A percentile compares a stretch with the other conserved stretches of the same genome.
Evolutionary conservation across 805 yeast genomes (phyloP).

Genomic region (Schwanniomyces vanrijiae): DNA sequence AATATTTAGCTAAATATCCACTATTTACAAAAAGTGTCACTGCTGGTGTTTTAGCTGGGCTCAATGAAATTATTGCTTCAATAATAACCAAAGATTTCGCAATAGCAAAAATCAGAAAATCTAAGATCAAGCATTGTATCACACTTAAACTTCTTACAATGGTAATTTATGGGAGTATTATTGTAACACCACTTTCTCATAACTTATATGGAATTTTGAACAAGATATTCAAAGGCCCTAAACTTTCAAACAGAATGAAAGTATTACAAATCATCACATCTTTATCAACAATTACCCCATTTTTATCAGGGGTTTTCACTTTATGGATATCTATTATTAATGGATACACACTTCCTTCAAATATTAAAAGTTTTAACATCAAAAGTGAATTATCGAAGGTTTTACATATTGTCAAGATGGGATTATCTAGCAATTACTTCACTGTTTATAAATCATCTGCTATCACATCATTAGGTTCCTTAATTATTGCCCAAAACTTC

Average conservation of each 20-base stretch:
- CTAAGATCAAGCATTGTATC: constrained; percentile 38
- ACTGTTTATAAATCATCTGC: constrained; percentile 53
- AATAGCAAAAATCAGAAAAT: constrained; percentile 11
- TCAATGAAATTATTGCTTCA: constrained; percentile 61
- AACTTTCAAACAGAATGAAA: constrained; percentile 39
- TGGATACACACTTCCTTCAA: constrained; percentile 18
- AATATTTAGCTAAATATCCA: constrained; percentile 47
- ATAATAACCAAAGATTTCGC: constrained; percentile 46
- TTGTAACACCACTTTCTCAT: constrained; percentile 62
- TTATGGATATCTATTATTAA: constrained; percentile 55
- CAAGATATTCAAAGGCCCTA: constrained; percentile 39
- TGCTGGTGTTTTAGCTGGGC: constrained; percentile 51
- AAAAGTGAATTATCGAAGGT: constrained; percentile 16
- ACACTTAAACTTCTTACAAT: constrained; percentile 50
- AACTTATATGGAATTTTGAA: constrained; percentile 49
- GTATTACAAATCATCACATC: constrained; percentile 52
- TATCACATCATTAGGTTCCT: constrained; percentile 51
- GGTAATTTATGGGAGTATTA: constrained; percentile 53
- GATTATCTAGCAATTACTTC: constrained; percentile 44
- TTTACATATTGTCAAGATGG: constrained; percentile 19
- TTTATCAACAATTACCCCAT: constrained; percentile 56
- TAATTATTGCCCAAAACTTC: constrained; percentile 57
- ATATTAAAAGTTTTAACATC: constrained; percentile 2
- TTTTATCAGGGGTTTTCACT: constrained; percentile 48
- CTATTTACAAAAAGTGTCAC: constrained; percentile 59